Conservation (phyloP, 768 basidiomycete species). For the Phlegmacium glaucopus region DNA sequence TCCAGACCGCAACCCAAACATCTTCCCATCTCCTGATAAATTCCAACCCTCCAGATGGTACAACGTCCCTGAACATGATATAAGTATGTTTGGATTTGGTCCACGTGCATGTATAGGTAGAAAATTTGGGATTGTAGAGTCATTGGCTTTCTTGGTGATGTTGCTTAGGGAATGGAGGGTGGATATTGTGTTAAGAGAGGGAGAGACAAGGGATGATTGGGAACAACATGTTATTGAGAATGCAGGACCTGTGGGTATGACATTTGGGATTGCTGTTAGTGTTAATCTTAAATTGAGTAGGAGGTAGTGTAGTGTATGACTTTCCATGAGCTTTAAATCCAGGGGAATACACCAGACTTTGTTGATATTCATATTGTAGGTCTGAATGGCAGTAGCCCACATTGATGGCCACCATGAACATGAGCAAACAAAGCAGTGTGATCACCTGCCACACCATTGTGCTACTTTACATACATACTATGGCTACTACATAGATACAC, state of each 20-base stretch:
- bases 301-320: background rate
- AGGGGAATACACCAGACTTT: too few relatives aligned
- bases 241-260: constrained; percentile 3
- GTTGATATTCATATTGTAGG: too few relatives aligned
- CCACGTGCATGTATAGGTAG: constrained; percentile 8
- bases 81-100: constrained; percentile 8
- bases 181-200: background rate
- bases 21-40: constrained; percentile 2
- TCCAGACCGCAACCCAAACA: constrained; percentile 7
- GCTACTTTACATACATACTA: too few relatives aligned
- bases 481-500: too few relatives aligned
- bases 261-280: constrained; percentile 6
- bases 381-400: too few relatives aligned
- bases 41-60: constrained; percentile 12
- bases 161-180: constrained; percentile 12
- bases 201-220: constrained; percentile 5
- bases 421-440: too few relatives aligned
- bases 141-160: constrained; percentile 4
- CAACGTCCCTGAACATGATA: constrained; percentile 4
- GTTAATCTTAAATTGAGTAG: background rate
- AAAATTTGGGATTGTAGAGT: constrained; percentile 8
- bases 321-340: too few relatives aligned
- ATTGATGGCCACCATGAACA: too few relatives aligned
- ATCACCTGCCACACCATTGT: too few relatives aligned
- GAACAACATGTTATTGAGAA: constrained; percentile 5